Conservation (phyloP, 495 filamentous ascomycete genomes). For the Hypomontagnella monticulosa region DNA sequence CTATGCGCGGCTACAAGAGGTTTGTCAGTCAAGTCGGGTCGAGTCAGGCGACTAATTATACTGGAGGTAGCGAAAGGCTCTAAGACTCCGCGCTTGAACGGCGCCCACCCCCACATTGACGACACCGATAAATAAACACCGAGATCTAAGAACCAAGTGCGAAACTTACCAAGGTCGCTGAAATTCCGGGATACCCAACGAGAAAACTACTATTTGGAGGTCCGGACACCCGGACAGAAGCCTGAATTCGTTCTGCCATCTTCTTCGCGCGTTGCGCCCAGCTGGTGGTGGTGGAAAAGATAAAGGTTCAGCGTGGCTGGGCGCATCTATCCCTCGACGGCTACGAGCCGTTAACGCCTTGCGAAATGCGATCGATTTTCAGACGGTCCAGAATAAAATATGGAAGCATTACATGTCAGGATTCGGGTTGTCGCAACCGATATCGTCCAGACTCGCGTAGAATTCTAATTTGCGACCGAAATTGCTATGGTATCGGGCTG, state of each 20-base stretch:
- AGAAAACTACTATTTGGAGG: constrained; percentile 97
- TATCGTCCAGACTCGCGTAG: neutral
- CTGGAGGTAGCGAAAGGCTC: neutral
- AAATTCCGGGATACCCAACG: constrained; percentile 97
- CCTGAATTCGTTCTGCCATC: constrained; percentile 69
- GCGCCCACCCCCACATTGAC: constrained; percentile 14
- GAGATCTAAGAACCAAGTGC: constrained; percentile 9
- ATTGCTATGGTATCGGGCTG: neutral
- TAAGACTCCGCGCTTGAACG: neutral
- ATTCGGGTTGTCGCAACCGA: constrained; percentile 7
- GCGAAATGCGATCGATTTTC: constrained; percentile 38
- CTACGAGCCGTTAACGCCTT: constrained; percentile 41
- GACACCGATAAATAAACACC: constrained; percentile 9
- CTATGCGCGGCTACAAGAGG: constrained; percentile 80
- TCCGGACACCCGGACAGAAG: constrained; percentile 96
- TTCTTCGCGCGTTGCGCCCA: constrained; percentile 41
- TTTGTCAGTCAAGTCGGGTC: constrained; percentile 34
- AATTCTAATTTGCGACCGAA: constrained; percentile 7
- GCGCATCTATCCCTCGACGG: constrained; percentile 46
- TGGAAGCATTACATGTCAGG: constrained; percentile 33
- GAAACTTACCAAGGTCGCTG: constrained; percentile 87
- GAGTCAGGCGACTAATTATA: constrained; percentile 21
- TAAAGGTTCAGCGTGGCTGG: constrained; percentile 29
- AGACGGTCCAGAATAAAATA: constrained; percentile 14
- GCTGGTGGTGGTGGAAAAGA: constrained; percentile 33